These are phyloP conservation scores for Eucalyptus melliodora DNA, from an alignment of 345 rosid genomes.

Conservation along the genomic window DNA sequence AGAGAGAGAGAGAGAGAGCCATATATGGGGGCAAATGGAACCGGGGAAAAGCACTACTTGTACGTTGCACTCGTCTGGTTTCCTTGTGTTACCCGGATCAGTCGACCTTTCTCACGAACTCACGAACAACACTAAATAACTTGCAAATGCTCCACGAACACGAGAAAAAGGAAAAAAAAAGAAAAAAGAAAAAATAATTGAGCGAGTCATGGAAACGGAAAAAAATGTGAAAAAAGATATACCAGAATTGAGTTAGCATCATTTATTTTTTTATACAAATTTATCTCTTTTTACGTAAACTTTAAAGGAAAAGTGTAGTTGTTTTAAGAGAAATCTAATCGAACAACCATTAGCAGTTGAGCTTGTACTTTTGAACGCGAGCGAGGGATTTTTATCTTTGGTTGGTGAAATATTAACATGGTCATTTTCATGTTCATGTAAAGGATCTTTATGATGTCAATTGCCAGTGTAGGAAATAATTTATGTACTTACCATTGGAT, in stretches of 20 bases:
- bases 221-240: background rate
- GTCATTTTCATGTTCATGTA: background rate
- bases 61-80: fast-evolving
- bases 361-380: background rate
- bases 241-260: background rate
- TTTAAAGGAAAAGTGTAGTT: background rate
- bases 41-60: background rate
- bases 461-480: background rate
- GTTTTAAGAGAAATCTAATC: background rate
- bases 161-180: fast-evolving
- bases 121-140: background rate
- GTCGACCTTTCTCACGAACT: background rate
- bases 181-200: no score
- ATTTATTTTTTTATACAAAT: background rate
- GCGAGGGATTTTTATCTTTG: background rate
- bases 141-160: background rate
- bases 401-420: background rate
- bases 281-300: background rate
- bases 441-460: background rate
- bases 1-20: background rate
- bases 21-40: background rate
- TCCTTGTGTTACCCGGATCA: background rate
- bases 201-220: background rate
- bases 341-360: background rate
- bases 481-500: background rate